Percentiles rank a stretch among this genome's conserved stretches.
phyloP scores from a whole-genome alignment of 768 basidiomycete species.

The Macrolepiota dolichaula region DNA sequence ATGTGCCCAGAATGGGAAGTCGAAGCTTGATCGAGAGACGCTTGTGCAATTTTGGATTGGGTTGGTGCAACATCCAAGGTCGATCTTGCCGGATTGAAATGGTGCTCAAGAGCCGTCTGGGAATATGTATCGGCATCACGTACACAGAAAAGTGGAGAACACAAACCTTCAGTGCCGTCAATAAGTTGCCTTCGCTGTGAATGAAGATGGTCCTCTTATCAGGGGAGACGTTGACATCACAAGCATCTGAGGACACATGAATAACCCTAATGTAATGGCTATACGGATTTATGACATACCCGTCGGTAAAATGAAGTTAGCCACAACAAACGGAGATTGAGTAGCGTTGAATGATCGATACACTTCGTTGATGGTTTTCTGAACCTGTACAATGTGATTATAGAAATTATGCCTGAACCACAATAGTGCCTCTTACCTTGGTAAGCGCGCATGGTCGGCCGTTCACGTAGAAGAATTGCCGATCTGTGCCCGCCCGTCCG shows the following conservation, averaged over 20 bases:
- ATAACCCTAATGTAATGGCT: not conserved
- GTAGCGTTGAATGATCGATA: slow-evolving; percentile 75
- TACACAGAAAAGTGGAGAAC: not conserved
- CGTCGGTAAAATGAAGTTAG: slow-evolving; percentile 80
- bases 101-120: slow-evolving; percentile 62
- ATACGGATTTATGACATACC: slow-evolving; percentile 38
- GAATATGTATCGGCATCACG: not conserved
- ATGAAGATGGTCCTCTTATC: slow-evolving; percentile 96
- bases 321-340: slow-evolving; percentile 80
- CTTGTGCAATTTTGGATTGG: slow-evolving; percentile 12
- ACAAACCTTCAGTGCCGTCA: slow-evolving; percentile 72
- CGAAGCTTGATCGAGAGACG: slow-evolving; percentile 1
- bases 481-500: slow-evolving; percentile 75
- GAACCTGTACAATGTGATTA: slow-evolving; percentile 46
- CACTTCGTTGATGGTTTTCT: slow-evolving; percentile 89
- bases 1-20: not conserved
- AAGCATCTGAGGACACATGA: slow-evolving; percentile 47
- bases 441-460: slow-evolving; percentile 80
- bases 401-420: not conserved
- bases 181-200: slow-evolving; percentile 80
- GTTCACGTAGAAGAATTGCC: slow-evolving; percentile 93
- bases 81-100: slow-evolving; percentile 68
- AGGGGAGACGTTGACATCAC: slow-evolving; percentile 93
- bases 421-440: slow-evolving; percentile 46
- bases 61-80: slow-evolving; percentile 55